A percentile compares a stretch with the other conserved stretches of the same genome.
Conservation (phyloP, 306 rosid species). For the Lathyrus oleraceus region DNA sequence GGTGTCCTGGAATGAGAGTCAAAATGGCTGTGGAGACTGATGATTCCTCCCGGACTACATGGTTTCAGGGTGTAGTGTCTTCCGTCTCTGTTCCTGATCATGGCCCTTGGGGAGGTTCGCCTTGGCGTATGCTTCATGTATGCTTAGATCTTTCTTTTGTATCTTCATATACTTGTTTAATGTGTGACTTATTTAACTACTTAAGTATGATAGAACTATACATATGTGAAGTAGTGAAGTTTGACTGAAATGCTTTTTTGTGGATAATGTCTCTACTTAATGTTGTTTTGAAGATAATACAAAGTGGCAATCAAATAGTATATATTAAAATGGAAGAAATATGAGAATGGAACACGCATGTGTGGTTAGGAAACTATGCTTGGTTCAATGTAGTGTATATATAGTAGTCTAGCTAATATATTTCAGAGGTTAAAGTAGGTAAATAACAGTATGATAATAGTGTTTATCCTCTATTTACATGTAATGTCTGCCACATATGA, state of each 20-base stretch:
- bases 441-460: neutral
- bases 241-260: constrained; percentile 6
- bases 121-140: constrained; percentile 23
- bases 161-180: neutral
- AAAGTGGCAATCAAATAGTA: neutral
- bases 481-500: neutral
- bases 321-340: neutral
- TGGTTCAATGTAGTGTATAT: neutral
- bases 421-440: constrained; percentile 3
- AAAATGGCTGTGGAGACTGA: constrained; percentile 66
- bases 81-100: constrained; percentile 5
- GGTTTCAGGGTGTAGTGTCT: constrained; percentile 66
- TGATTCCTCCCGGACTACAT: constrained; percentile 60
- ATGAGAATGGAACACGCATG: neutral
- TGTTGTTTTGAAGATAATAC: neutral
- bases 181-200: neutral
- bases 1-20: constrained; percentile 63
- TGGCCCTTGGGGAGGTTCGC: constrained; percentile 7
- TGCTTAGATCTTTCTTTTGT: neutral
- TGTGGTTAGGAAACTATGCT: neutral
- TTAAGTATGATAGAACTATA: neutral
- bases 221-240: neutral
- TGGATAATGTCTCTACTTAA: neutral
- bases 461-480: neutral
- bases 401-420: neutral